Evolutionary conservation across 257 asterid species (phyloP).

Genomic region (Ligustrum vulgare): DNA sequence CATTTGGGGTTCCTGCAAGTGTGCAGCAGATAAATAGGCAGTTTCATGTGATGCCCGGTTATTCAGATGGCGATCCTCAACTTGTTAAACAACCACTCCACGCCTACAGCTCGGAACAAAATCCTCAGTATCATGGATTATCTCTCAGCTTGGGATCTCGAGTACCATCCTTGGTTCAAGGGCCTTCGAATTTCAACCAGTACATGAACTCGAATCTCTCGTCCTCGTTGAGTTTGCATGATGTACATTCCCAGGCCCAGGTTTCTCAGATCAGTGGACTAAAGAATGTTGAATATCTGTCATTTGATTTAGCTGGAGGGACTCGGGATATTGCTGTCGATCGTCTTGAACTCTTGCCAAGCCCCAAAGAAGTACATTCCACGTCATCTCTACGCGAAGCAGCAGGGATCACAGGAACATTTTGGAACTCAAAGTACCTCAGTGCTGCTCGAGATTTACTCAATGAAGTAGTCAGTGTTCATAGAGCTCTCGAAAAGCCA

Average conservation of each 20-base stretch:
- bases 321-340: conserved; percentile 17
- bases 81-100: conserved; percentile 32
- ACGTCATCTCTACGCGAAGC: conserved; percentile 30
- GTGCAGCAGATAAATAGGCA: conserved; percentile 37
- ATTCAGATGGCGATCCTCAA: conserved; percentile 41
- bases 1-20: conserved; percentile 31
- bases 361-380: conserved; percentile 31
- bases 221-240: conserved; percentile 37
- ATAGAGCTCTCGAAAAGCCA: conserved; percentile 31
- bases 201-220: conserved; percentile 39
- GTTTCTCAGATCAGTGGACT: conserved; percentile 31
- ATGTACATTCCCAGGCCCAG: conserved; percentile 34
- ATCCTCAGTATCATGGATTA: conserved; percentile 49
- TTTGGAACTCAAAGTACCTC: conserved; percentile 54
- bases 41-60: conserved; percentile 31
- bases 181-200: conserved; percentile 46
- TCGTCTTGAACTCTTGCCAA: conserved; percentile 26
- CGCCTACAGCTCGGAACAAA: conserved; percentile 33
- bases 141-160: conserved; percentile 72
- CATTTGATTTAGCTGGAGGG: conserved; percentile 47
- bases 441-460: conserved; percentile 67
- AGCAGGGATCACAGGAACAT: conserved; percentile 29
- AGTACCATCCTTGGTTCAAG: conserved; percentile 36
- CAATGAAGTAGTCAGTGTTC: conserved; percentile 58
- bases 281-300: conserved; percentile 49